These are phyloP conservation scores for Yarrowia sp. DNA, from an alignment of 805 yeast species.

Conservation along the genomic window DNA sequence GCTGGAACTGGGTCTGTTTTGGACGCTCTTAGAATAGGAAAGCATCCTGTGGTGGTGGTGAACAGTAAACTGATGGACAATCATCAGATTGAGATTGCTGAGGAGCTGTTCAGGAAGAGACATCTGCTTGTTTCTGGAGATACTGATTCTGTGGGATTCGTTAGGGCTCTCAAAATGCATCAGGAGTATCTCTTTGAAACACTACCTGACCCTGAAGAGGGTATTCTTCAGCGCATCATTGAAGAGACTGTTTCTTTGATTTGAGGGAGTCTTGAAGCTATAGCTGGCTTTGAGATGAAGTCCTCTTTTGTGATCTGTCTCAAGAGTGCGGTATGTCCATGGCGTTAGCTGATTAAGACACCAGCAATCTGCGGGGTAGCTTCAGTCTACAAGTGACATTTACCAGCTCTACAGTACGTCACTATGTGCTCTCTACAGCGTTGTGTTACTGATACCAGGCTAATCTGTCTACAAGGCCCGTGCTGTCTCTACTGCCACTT, in stretches of 20 bases:
- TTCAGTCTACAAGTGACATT: too few relatives aligned
- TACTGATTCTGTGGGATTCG: conserved; percentile 13
- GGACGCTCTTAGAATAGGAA: conserved; percentile 67
- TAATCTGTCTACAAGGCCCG: not conserved
- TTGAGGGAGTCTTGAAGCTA: too few relatives aligned
- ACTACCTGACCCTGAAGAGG: conserved; percentile 40
- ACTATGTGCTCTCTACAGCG: too few relatives aligned
- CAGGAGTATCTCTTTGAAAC: conserved; percentile 36
- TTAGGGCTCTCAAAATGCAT: conserved; percentile 21
- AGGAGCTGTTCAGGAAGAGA: conserved; percentile 54
- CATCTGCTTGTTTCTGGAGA: conserved; percentile 45
- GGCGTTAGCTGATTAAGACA: too few relatives aligned
- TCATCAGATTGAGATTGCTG: conserved; percentile 82
- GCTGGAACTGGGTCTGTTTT: conserved; percentile 93
- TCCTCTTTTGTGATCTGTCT: too few relatives aligned
- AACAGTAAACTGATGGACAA: conserved; percentile 82
- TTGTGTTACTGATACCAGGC: too few relatives aligned
- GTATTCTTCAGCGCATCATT: conserved; percentile 15
- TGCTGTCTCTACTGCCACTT: too few relatives aligned
- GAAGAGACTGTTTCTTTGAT: conserved; percentile 6
- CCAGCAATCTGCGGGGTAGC: too few relatives aligned
- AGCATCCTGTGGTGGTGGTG: conserved; percentile 70
- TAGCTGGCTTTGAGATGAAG: too few relatives aligned
- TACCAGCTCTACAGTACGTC: too few relatives aligned
- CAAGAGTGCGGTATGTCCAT: too few relatives aligned